Base-by-base conservation (phyloP, 2,329 filamentous ascomycete species). In the Calonectria ilicicola region DNA sequence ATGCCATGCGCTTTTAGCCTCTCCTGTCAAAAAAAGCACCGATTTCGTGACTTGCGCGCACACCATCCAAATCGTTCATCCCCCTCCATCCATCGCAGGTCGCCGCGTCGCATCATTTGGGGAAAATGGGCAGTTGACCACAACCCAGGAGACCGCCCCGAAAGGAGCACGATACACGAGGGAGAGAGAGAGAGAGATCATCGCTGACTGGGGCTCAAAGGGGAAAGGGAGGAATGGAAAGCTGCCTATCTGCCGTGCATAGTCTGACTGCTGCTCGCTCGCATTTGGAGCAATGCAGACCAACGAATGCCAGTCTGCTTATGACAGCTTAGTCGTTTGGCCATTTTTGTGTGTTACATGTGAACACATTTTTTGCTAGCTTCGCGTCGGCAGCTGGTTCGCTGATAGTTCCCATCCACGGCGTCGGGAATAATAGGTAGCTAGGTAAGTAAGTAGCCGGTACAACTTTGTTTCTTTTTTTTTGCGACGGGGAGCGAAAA, bases 301-400 rank as follows among this genome's bases (percentile, higher is more conserved):
- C 27, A 49, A 47, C 35, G 27, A 35, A 32, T 44, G 32, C 27
- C 38, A 40, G 35, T 47, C 40, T 51, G 44, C 56, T 63, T 49
- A 63, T 68, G 66, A 63, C 44, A 63, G 66, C 66, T 63, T 58
- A 67, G 65, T 67, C 49, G 65, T 66, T 49, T 27, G 21, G 29
- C 15, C n/a, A 56, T 58, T 32, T 58, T 2, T 35, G 32, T 35
- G 32, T 14, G 6, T 9, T 12, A 58, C 32, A 38, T 58, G 53
- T 38, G 32, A 38, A 32, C 51, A 27, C n/a, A 19, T 10, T 19
- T 44, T 21, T 21, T 44, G n/a, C 53, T 38, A 58, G 53, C 29
- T 44, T 58, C 53, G n/a, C 53, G n/a, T 58, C 53, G 53, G 53
- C 29, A 38, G n/a, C 35, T 58, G 53, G 53, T 58, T 35, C 53